Base-by-base conservation (phyloP, 345 rosid species). In the Laguncularia racemosa region DNA sequence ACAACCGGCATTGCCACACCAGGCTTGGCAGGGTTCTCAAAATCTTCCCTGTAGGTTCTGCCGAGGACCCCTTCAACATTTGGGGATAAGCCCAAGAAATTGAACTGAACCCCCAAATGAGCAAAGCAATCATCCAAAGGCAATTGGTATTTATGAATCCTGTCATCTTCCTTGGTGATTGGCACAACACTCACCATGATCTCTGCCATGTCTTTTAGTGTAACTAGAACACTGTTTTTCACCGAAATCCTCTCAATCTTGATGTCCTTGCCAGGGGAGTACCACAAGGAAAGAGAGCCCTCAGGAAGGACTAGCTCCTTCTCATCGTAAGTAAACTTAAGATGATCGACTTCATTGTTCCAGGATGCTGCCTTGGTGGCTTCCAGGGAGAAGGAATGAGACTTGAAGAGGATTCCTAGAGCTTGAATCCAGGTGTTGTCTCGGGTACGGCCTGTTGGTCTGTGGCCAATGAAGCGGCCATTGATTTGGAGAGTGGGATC, bases 381-480 rank as follows among this genome's bases (percentile, higher is more conserved):
- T 19, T 48, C 69, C 15, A 65, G 46, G 52, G 62, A 20, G 57
- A 65, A 53, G 17, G 52, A 20, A 21, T 53, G 62, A 53, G 28
- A 18, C 15, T 54, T 60, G 16, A 20, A 65, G 46, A 65, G 50
- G 45, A 65, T 50, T 20, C 69, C 69, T 14, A 65, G 69, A 20
- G 69, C 28, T 38, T 65, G 63, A 47, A 65, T 58, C 69, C 69
- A 57, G 0, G 69, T 65, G 69, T 44, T 50, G 58, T 65, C 63
- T 8, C 69, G 62, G 44, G 46, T 57, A 55, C 62, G 52, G 16
- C 58, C 62, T 16, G 15, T 38, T 6, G 57, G 62, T 19, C 58
- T 49, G 52, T 54, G 52, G 48, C 69, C 63, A 23, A 65, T 65
- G 69, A 65, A 65, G n/a, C 20, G 69, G 20, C 53, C 63, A 18